Evolutionary conservation across 139 green algal species (phyloP), one percentile per base, ranked within the genome.

Genomic region (Axilococcus clingmanii): DNA sequence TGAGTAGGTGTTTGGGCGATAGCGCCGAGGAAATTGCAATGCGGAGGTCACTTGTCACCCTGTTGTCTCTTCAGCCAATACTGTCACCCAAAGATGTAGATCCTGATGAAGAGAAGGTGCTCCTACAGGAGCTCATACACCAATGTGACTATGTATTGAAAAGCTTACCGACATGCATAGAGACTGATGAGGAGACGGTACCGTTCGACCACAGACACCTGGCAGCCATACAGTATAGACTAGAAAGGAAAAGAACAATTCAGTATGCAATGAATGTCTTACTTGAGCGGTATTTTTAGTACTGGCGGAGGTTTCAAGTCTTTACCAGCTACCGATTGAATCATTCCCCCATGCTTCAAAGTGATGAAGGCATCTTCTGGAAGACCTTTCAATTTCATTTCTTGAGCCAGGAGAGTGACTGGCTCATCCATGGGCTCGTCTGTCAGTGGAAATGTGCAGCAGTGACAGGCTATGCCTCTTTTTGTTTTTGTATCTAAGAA

Each of bases 391-490:
- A 50, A 16, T n/a, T 27, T 23, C 0, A 53, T 38, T 30, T 58
- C 50, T 25, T 63, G 9, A 32, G 15, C 28, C 46, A 84, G 61
- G 29, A 51, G 29, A 24, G 30, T 22, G 19, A 66, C 59, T 8
- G 82, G 82, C 36, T 85, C 82, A 53, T 91, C 79, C 47, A 87
- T 43, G 3, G 80, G 34, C 52, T 91, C 71, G 28, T 66, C 56
- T 0, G 59, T 75, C 31, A 78, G 29, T 19, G 36, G 43, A 52
- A 80, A 91, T 16, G 83, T 91, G 47, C 63, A 68, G 25, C 61
- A 79, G 67, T 93, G 83, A 24, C 87, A 77, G 19, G 45, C 69
- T 23, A 90, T 46, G 42, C 55, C 72, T 1, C 34, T 40, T 40
- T 44, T 60, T 7, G 63, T 52, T 1, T 32, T 14, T 15, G 87